These are phyloP conservation scores for Cadophora malorum DNA, from an alignment of 2,329 filamentous ascomycete genomes.

Conservation along the genomic window DNA sequence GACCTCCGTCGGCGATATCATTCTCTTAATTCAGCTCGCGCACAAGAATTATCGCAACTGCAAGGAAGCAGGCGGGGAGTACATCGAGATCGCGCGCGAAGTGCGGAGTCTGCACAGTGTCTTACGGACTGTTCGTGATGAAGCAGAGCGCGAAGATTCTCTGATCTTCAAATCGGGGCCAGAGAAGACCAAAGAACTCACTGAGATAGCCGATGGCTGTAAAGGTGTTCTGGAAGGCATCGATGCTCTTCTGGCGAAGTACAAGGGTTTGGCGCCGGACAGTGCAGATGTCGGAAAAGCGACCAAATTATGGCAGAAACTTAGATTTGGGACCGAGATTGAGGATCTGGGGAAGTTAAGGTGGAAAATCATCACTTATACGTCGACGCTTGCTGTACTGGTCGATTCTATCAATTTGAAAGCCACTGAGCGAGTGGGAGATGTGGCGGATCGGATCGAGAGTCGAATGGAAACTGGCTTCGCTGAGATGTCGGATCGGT, in stretches of 20 bases:
- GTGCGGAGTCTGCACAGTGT: conserved; percentile 29
- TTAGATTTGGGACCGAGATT: conserved; percentile 26
- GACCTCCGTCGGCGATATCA: conserved; percentile 58
- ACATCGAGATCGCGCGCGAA: conserved; percentile 28
- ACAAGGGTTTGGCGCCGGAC: conserved; percentile 21
- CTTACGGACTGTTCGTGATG: conserved; percentile 22
- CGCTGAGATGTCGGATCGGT: conserved; percentile 10
- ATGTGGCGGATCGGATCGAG: conserved; percentile 15
- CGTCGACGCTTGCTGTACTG: conserved; percentile 27
- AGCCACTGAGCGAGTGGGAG: conserved; percentile 18
- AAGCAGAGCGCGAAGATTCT: conserved; percentile 21
- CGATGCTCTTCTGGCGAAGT: conserved; percentile 21
- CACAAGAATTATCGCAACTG: conserved; percentile 25
- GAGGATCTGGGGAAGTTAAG: conserved; percentile 24
- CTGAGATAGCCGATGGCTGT: conserved; percentile 16
- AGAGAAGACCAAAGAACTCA: conserved; percentile 6
- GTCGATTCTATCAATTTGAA: conserved; percentile 27
- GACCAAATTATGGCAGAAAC: conserved; percentile 24
- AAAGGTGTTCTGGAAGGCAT: conserved; percentile 19
- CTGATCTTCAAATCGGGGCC: conserved; percentile 51
- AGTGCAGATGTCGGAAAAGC: conserved; percentile 16
- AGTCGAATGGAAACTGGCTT: conserved; percentile 17
- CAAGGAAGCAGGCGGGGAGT: conserved; percentile 26
- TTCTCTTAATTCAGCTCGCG: conserved; percentile 25
- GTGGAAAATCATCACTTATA: conserved; percentile 26